Conservation (phyloP, 352 stramenopile species). For the Globisporangium emineosum region DNA sequence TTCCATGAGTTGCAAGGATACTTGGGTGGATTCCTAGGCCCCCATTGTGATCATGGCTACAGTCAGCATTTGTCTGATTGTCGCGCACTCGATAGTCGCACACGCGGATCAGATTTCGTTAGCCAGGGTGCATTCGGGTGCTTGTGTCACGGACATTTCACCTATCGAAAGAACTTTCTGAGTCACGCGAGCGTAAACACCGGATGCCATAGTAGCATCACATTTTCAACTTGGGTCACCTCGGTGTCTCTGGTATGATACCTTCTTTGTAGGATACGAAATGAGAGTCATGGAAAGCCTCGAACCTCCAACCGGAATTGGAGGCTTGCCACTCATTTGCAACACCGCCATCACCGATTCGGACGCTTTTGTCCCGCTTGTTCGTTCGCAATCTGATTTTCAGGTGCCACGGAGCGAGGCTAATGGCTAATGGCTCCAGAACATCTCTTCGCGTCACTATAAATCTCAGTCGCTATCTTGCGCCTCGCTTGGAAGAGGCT, state of each 20-base stretch:
- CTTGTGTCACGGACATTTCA: background rate
- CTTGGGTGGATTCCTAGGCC: background rate
- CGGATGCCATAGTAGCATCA: no score
- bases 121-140: background rate
- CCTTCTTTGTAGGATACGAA: background rate
- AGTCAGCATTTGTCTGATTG: constrained; percentile 2
- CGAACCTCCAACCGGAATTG: background rate
- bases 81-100: constrained; percentile 12
- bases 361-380: background rate
- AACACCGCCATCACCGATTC: background rate
- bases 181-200: background rate
- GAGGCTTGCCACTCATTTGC: background rate
- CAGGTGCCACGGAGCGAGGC: background rate
- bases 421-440: background rate
- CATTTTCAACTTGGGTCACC: no score
- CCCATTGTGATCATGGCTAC: background rate
- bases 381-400: background rate
- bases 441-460: background rate
- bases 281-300: background rate
- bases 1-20: background rate
- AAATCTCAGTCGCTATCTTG: background rate
- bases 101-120: background rate
- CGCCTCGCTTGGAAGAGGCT: background rate
- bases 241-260: no score
- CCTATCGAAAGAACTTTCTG: background rate